These are phyloP conservation scores for Fusarium sp. DNA, from an alignment of 2,329 filamentous ascomycete genomes.

Conservation along the genomic window DNA sequence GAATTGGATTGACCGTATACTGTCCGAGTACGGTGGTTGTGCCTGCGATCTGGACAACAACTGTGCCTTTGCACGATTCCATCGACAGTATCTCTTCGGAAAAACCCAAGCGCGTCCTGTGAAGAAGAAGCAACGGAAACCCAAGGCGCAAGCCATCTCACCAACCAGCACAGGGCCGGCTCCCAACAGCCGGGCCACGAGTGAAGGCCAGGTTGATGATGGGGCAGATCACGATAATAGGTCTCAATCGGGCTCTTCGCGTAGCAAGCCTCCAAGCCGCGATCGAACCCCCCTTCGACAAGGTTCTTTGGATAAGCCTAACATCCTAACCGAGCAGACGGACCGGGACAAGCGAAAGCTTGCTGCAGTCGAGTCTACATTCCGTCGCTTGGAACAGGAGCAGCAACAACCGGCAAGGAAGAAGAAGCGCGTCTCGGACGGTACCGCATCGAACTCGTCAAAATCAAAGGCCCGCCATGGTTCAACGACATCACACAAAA, in stretches of 20 bases:
- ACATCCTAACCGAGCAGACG: conserved; percentile 72
- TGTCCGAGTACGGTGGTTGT: conserved; percentile 84
- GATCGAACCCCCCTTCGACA: conserved; percentile 72
- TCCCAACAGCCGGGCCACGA: conserved; percentile 72
- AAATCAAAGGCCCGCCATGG: conserved; percentile 56
- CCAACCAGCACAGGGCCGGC: conserved; percentile 72
- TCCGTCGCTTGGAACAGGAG: conserved; percentile 70
- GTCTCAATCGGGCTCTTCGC: conserved; percentile 60
- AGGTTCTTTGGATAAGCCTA: conserved; percentile 69
- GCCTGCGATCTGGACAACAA: conserved; percentile 75
- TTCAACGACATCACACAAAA: conserved; percentile 49
- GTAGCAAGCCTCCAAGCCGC: conserved; percentile 74
- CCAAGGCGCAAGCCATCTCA: conserved; percentile 67
- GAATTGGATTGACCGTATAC: conserved; percentile 74
- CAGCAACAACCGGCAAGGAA: conserved; percentile 65
- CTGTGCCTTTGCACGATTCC: conserved; percentile 73
- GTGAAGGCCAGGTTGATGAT: conserved; percentile 70
- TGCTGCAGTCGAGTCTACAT: conserved; percentile 72
- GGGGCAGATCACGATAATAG: conserved; percentile 63
- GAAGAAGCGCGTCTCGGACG: conserved; percentile 72
- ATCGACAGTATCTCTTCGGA: conserved; percentile 64
- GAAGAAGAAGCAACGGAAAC: conserved; percentile 67
- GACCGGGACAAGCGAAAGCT: conserved; percentile 76
- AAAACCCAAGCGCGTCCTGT: conserved; percentile 56
- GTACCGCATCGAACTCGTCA: conserved; percentile 49